Base-by-base conservation (phyloP, 2,329 filamentous ascomycete species). In the Penicillium paneum region DNA sequence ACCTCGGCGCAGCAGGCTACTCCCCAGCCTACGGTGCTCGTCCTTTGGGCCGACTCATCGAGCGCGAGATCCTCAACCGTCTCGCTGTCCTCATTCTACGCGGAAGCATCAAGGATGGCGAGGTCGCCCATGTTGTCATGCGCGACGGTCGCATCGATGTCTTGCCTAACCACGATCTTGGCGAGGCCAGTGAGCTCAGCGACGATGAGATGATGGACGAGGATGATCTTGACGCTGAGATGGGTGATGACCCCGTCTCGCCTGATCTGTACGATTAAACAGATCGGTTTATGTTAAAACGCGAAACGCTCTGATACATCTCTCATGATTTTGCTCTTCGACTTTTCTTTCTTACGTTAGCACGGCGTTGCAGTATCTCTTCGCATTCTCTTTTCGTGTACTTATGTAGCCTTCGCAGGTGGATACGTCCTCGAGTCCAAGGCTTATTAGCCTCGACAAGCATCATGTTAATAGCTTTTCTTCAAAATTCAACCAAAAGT, bases 21-120 rank as follows among this genome's bases (percentile, higher is more conserved):
- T 96, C 90, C 13, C 94, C 94, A 1, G 91, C 90, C 0, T 99
- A 99, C 67, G 94, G 94, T 73, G 94, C 94, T 38, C 84, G 94
- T 54, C 94, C 94, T 34, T 78, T 99, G 21, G 85, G 88, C 17
- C 84, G 94, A 49, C 83, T 99, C 56, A 97, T 99, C 64, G 94
- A 99, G 79, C 94, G 94, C 76, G 94, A 99, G 74, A 91, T 99
- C 3, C 85, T 99, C 67, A 99, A 99, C 76, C 86, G 87, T 46
- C 79, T 99, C 60, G 94, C 94, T 1, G 89, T 99, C 38, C 82
- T 97, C 60, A 95, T 99, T 60, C 81, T 99, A 24, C 84, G 91
- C 60, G 91, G 91, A 60, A 86, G 83, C 51, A 87, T 99, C 71
- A 84, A 82, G 64, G 93, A 99, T 62, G 92, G 92, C 40, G 94